Evolutionary conservation across 495 filamentous ascomycete species (phyloP).

Genomic region (Neurospora tetrasperma): DNA sequence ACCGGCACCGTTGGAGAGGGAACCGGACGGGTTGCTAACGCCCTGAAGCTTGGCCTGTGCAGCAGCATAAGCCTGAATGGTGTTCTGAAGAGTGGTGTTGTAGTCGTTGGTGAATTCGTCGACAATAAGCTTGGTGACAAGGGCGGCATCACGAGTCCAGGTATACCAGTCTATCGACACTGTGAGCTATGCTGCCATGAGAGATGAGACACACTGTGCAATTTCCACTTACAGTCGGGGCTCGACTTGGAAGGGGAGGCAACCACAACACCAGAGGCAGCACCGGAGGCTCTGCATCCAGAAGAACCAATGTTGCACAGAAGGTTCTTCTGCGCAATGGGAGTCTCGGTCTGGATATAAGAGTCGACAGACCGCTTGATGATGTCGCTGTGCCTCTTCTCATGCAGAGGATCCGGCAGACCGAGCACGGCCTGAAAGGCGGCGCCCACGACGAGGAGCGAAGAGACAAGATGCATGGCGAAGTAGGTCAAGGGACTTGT

Average conservation of each 20-base stretch:
- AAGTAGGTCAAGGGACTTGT: constrained; percentile 24
- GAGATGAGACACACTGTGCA: background rate
- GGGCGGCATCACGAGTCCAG: constrained; percentile 63
- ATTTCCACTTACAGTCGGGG: constrained; percentile 47
- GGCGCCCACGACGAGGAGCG: constrained; percentile 36
- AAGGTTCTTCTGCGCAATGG: constrained; percentile 41
- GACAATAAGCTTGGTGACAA: constrained; percentile 51
- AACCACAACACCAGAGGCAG: constrained; percentile 45
- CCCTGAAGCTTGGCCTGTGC: constrained; percentile 52
- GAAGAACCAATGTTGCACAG: constrained; percentile 50
- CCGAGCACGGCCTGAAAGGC: constrained; percentile 38
- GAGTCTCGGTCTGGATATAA: constrained; percentile 46
- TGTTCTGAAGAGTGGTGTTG: constrained; percentile 33
- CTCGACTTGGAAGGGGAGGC: constrained; percentile 48
- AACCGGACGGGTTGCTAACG: constrained; percentile 50
- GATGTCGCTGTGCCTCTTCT: constrained; percentile 29
- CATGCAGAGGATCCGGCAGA: constrained; percentile 23
- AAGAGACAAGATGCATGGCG: constrained; percentile 35
- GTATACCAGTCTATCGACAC: constrained; percentile 44
- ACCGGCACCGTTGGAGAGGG: constrained; percentile 38
- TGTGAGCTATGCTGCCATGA: background rate
- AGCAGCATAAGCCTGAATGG: constrained; percentile 48
- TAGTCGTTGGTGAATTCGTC: constrained; percentile 50
- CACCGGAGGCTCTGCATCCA: constrained; percentile 39
- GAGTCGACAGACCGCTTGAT: constrained; percentile 38